Percentiles rank a stretch among this genome's conserved stretches.
phyloP scores from a whole-genome alignment of 805 yeast genomes.

The Candida morakotiae region DNA sequence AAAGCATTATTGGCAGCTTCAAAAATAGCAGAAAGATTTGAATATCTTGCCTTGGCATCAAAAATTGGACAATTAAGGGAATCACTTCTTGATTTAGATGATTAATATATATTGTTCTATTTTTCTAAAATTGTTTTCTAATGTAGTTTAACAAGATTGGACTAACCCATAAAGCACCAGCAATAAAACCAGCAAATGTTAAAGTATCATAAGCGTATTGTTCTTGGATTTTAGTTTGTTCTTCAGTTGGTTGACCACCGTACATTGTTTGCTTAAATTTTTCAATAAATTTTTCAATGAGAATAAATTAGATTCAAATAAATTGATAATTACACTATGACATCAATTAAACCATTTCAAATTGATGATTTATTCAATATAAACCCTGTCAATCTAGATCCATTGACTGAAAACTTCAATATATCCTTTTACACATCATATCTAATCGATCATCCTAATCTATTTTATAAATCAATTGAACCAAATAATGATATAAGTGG shows the following conservation, averaged over 20 bases:
- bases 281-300: background rate
- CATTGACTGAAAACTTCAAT: conserved; percentile 88
- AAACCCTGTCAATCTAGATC: conserved; percentile 79
- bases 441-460: conserved; percentile 79
- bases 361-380: conserved; percentile 76
- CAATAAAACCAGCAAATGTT: conserved; percentile 55
- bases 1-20: conserved; percentile 81
- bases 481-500: conserved; percentile 44
- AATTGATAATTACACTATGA: conserved; percentile 47
- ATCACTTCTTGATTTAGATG: conserved; percentile 22
- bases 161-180: conserved; percentile 57
- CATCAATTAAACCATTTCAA: conserved; percentile 82
- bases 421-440: conserved; percentile 81
- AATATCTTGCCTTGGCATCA: conserved; percentile 29
- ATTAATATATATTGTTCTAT: too few relatives aligned
- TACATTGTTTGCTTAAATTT: too few relatives aligned
- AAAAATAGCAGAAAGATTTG: conserved; percentile 72
- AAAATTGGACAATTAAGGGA: conserved; percentile 37
- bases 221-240: conserved; percentile 64
- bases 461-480: conserved; percentile 74
- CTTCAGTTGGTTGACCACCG: conserved; percentile 56
- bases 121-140: conserved; percentile 42
- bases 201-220: conserved; percentile 57
- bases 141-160: conserved; percentile 56
- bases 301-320: conserved; percentile 18